phyloP scores from a whole-genome alignment of 148 eudicot species.

The Heliosperma pusillum region DNA sequence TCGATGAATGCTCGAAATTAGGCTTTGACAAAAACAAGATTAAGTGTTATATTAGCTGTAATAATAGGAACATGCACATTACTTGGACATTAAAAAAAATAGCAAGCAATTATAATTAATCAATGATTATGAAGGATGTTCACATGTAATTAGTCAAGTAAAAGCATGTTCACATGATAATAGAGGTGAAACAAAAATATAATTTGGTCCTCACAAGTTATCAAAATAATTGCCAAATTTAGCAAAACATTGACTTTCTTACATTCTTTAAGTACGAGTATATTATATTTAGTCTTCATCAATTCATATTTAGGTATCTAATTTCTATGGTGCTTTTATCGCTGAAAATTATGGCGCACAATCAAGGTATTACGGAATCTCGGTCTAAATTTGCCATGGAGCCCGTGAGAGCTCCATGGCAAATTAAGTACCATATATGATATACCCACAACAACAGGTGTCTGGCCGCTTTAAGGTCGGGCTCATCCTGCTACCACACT shows the following conservation, averaged over 20 bases:
- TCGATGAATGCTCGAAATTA: not conserved
- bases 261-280: not conserved
- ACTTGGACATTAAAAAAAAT: not conserved
- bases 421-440: no score
- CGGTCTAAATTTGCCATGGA: constrained; percentile 17
- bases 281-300: not conserved
- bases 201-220: not conserved
- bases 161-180: not conserved
- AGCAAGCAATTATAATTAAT: constrained; percentile 11
- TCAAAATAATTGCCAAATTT: not conserved
- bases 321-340: constrained; percentile 56
- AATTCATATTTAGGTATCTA: not conserved
- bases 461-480: no score
- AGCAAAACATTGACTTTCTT: constrained; percentile 7
- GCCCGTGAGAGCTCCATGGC: constrained; percentile 18
- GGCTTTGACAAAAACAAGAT: not conserved
- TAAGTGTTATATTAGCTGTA: not conserved
- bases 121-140: not conserved
- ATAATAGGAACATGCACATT: no score
- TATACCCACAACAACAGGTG: no score
- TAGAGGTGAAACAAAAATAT: not conserved
- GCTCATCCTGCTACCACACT: no score
- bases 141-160: not conserved
- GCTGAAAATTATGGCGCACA: constrained; percentile 57
- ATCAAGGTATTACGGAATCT: constrained; percentile 35